Evolutionary conservation across 108 stramenopile species (phyloP).

Genomic region (Discostella pseudostelligera): DNA sequence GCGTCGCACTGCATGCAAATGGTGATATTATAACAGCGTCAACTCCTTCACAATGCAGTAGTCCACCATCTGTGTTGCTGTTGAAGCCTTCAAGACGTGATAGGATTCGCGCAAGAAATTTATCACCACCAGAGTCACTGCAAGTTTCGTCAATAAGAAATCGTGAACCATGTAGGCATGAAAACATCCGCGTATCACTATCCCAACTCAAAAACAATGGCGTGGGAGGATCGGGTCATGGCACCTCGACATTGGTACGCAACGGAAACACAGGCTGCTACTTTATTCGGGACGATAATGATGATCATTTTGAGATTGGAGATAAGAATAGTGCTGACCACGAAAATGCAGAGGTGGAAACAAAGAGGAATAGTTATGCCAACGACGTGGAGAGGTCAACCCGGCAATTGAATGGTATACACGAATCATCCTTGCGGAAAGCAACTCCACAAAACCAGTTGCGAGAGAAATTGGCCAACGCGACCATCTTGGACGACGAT

Average conservation of each 20-base stretch:
- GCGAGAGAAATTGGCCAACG: background rate
- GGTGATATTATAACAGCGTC: background rate
- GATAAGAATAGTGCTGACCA: background rate
- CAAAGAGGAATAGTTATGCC: background rate
- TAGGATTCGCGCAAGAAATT: background rate
- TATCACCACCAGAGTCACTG: background rate
- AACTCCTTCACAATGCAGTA: background rate
- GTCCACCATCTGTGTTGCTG: background rate
- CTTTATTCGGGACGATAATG: constrained; percentile 39
- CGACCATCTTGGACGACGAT: constrained; percentile 29
- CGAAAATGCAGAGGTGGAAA: background rate
- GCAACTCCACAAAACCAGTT: no score
- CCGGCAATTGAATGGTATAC: background rate
- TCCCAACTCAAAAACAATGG: constrained; percentile 37
- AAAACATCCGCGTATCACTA: constrained; percentile 34
- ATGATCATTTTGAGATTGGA: constrained; percentile 16
- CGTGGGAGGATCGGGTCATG: constrained; percentile 29
- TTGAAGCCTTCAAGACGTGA: background rate
- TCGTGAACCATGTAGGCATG: background rate
- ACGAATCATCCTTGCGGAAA: background rate
- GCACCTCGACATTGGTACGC: constrained; percentile 35
- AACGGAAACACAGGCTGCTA: constrained; percentile 36
- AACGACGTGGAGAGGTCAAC: background rate
- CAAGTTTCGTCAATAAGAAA: background rate
- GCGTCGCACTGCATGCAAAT: background rate